phyloP scores from a whole-genome alignment of 139 green algal genomes.

The Chara braunii region DNA sequence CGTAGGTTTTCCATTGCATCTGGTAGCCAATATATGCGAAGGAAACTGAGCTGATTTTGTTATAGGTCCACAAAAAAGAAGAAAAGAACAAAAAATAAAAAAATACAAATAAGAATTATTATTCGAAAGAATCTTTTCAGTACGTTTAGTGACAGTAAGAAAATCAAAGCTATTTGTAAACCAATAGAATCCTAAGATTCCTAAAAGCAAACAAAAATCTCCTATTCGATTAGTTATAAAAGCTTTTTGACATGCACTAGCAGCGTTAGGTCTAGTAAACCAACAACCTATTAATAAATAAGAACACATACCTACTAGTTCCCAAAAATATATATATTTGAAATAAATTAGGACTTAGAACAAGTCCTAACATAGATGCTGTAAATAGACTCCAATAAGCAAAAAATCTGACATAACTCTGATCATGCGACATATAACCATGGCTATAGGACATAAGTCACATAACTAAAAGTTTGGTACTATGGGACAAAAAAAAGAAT shows the following conservation, averaged over 20 bases:
- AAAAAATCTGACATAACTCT: conserved; percentile 19
- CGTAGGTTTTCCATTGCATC: not conserved
- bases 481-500: conserved; percentile 15
- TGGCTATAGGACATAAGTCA: conserved; percentile 11
- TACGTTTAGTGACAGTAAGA: not conserved
- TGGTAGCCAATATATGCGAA: not conserved
- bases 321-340: conserved; percentile 10
- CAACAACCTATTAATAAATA: not conserved
- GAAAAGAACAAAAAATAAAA: not conserved
- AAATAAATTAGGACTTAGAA: conserved; percentile 14
- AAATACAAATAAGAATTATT: not conserved
- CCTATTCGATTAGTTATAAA: not conserved
- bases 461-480: conserved; percentile 4
- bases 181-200: not conserved
- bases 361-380: conserved; percentile 8
- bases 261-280: not conserved
- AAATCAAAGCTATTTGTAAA: not conserved
- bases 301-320: conserved; percentile 3
- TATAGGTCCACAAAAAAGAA: not conserved
- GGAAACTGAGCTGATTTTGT: not conserved
- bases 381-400: conserved; percentile 14
- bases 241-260: not conserved
- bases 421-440: conserved; percentile 15
- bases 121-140: not conserved
- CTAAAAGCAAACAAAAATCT: not conserved